These are phyloP conservation scores for Scutellospora calospora DNA, from an alignment of 371 early-diverging fungal species.

Conservation along the genomic window DNA sequence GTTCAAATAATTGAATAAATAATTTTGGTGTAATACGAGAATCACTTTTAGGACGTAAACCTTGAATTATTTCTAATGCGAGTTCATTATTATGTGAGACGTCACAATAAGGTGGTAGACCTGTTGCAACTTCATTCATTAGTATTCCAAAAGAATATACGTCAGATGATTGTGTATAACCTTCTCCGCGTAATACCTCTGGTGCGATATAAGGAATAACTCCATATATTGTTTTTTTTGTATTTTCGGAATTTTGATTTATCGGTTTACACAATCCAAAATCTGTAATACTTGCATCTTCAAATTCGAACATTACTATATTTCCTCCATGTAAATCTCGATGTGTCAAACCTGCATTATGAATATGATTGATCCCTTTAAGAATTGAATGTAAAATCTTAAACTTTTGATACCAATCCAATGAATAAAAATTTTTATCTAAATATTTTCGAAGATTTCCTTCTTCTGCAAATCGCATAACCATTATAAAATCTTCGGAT, in stretches of 20 bases:
- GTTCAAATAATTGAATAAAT: neutral
- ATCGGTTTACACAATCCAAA: slow-evolving; percentile 22
- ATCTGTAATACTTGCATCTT: slow-evolving; percentile 9
- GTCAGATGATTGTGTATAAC: slow-evolving; percentile 4
- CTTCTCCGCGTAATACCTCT: neutral
- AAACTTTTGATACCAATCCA: neutral
- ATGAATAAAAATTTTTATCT: neutral
- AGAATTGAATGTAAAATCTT: neutral
- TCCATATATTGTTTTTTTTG: neutral
- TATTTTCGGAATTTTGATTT: neutral
- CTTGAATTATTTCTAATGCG: neutral
- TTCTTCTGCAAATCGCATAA: slow-evolving; percentile 1
- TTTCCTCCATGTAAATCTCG: slow-evolving; percentile 24
- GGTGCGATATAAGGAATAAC: slow-evolving; percentile 27
- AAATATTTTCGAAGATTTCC: slow-evolving; percentile 15
- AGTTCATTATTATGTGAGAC: slow-evolving; percentile 17
- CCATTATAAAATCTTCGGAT: slow-evolving; percentile 8
- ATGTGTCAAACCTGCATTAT: neutral
- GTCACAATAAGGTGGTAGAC: slow-evolving; percentile 12
- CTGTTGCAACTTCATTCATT: slow-evolving; percentile 20
- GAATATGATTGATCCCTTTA: neutral
- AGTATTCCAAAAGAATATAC: slow-evolving; percentile 21
- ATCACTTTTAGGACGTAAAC: neutral
- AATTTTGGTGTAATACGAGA: neutral
- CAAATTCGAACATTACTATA: neutral